Conservation (phyloP, 1,139 yeast genomes). For the Meyerozyma smithsonii region DNA sequence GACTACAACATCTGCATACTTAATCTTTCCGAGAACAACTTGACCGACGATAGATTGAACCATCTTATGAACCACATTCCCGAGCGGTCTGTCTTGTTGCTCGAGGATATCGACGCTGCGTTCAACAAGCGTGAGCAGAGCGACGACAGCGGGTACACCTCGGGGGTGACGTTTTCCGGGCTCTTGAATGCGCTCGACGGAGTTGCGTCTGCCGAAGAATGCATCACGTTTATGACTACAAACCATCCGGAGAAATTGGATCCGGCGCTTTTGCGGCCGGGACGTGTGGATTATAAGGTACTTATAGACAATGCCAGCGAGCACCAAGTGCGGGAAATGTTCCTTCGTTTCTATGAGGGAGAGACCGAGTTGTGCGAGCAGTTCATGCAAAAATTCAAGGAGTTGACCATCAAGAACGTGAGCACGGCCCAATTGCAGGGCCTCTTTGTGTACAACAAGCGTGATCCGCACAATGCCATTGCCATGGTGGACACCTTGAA, state of each 20-base stretch:
- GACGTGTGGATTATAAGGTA: slow-evolving; percentile 84
- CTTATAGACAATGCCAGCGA: slow-evolving; percentile 81
- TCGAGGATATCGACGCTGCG: slow-evolving; percentile 97
- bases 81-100: slow-evolving; percentile 71
- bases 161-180: slow-evolving; percentile 95
- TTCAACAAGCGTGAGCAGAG: slow-evolving; percentile 77
- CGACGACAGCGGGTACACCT: slow-evolving; percentile 65
- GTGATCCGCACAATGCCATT: slow-evolving; percentile 74
- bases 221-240: slow-evolving; percentile 95
- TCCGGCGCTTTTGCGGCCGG: slow-evolving; percentile 84
- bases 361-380: slow-evolving; percentile 54
- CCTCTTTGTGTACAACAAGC: slow-evolving; percentile 85
- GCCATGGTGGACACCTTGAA: slow-evolving; percentile 49
- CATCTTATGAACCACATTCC: slow-evolving; percentile 97
- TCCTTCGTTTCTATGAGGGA: slow-evolving; percentile 76
- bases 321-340: slow-evolving; percentile 78
- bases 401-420: slow-evolving; percentile 50
- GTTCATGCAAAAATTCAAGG: slow-evolving; percentile 52
- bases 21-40: slow-evolving; percentile 82
- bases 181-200: slow-evolving; percentile 92
- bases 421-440: slow-evolving; percentile 97
- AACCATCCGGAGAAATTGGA: slow-evolving; percentile 93
- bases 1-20: slow-evolving; percentile 93
- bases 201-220: slow-evolving; percentile 97
- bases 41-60: slow-evolving; percentile 90